These are phyloP conservation scores for Boletus reticulatus DNA, from an alignment of 768 basidiomycete species.

Conservation along the genomic window DNA sequence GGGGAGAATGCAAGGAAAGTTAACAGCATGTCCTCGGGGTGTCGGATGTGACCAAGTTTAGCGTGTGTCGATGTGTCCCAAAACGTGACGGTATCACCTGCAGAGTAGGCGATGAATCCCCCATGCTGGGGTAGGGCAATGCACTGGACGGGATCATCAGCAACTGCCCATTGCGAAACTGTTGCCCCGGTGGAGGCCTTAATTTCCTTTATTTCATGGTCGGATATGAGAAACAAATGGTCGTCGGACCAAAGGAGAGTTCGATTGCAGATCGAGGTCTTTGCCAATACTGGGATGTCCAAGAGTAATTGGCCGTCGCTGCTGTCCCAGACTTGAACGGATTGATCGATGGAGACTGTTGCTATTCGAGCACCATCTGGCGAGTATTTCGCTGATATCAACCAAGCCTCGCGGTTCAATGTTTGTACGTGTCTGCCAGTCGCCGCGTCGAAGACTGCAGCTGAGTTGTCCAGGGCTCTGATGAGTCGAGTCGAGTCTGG, in stretches of 20 bases:
- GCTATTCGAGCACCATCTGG: neutral
- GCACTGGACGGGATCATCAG: neutral
- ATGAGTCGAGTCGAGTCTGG: neutral
- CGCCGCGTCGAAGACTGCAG: neutral
- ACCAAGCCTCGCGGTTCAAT: neutral
- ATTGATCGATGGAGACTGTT: neutral
- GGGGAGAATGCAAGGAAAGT: neutral
- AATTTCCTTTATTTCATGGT: neutral
- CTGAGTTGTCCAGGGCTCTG: neutral
- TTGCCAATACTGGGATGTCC: neutral
- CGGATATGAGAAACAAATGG: neutral
- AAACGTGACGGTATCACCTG: neutral
- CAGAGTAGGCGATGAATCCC: neutral
- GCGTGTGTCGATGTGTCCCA: neutral
- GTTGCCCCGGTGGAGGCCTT: neutral
- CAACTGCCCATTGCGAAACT: neutral
- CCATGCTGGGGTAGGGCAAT: neutral
- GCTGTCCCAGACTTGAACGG: neutral
- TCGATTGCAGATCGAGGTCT: neutral
- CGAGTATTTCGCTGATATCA: neutral
- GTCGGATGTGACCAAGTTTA: neutral
- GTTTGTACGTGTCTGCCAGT: neutral
- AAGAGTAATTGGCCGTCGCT: neutral
- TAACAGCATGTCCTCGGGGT: neutral
- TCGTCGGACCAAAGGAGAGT: constrained; percentile 1